A percentile compares a stretch with the other conserved stretches of the same genome.
phyloP scores from a whole-genome alignment of 148 eudicot species.

The Nepenthes mirabilis region DNA sequence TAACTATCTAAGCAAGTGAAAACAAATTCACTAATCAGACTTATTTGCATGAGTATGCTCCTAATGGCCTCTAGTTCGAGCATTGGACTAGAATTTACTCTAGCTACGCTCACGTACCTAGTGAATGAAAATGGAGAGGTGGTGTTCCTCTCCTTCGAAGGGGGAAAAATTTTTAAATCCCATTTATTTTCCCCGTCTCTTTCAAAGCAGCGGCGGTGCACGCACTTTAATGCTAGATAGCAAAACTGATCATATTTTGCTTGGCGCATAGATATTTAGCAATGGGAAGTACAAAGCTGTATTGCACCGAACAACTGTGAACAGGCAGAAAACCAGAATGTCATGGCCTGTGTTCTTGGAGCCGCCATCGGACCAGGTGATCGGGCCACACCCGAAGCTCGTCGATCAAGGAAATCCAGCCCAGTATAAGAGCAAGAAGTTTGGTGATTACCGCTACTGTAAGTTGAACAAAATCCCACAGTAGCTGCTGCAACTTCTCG shows the following conservation, averaged over 20 bases:
- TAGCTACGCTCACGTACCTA: too few species aligned
- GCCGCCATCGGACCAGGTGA: slow-evolving; percentile 43
- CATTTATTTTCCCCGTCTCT: too few species aligned
- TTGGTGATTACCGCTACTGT: slow-evolving; percentile 44
- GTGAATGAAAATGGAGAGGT: too few species aligned
- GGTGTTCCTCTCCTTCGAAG: too few species aligned
- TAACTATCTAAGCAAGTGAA: too few species aligned
- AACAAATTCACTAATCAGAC: too few species aligned
- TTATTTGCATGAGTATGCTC: too few species aligned
- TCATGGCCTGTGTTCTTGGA: slow-evolving; percentile 88
- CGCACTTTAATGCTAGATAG: too few species aligned
- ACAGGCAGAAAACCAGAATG: slow-evolving; percentile 68
- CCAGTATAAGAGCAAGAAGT: slow-evolving; percentile 64
- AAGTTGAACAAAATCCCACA: slow-evolving; percentile 74
- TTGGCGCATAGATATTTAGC: slow-evolving; percentile 22
- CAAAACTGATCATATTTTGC: neutral
- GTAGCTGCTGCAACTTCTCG: slow-evolving; percentile 6
- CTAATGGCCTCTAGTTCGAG: too few species aligned
- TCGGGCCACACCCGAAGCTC: slow-evolving; percentile 50
- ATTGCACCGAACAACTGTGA: slow-evolving; percentile 52
- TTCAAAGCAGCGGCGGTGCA: too few species aligned
- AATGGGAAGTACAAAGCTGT: slow-evolving; percentile 74
- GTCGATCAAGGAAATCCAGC: slow-evolving; percentile 28
- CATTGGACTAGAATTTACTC: too few species aligned
- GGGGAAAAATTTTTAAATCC: too few species aligned